Evolutionary conservation across 2,329 filamentous ascomycete species (phyloP).

Genomic region (Ophiostoma piceae): DNA sequence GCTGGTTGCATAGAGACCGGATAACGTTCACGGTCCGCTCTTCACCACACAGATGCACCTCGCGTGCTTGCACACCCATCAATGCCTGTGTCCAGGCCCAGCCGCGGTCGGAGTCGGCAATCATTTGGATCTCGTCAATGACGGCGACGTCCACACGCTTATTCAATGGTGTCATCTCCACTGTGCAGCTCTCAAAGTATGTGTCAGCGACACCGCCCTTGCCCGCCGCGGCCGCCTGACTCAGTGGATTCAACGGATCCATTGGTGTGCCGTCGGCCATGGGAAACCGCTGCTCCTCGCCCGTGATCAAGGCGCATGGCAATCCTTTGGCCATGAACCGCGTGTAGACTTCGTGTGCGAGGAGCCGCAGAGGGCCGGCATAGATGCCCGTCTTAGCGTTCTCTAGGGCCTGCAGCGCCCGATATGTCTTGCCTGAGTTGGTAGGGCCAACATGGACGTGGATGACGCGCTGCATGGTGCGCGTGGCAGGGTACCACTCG

Average conservation of each 20-base stretch:
- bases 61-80: constrained; percentile 77
- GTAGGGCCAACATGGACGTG: constrained; percentile 95
- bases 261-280: constrained; percentile 34
- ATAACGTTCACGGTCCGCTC: constrained; percentile 75
- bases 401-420: constrained; percentile 80
- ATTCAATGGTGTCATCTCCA: constrained; percentile 72
- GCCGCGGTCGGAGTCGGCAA: constrained; percentile 70
- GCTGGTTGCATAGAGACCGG: constrained; percentile 66
- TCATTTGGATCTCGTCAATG: constrained; percentile 99
- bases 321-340: constrained; percentile 74
- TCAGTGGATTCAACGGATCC: constrained; percentile 5
- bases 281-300: constrained; percentile 77
- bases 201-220: constrained; percentile 37
- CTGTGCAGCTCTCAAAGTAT: constrained; percentile 77
- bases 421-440: constrained; percentile 97
- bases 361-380: constrained; percentile 77
- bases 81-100: constrained; percentile 94
- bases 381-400: constrained; percentile 73
- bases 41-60: constrained; percentile 92
- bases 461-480: constrained; percentile 72
- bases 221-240: constrained; percentile 1
- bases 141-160: constrained; percentile 75
- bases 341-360: constrained; percentile 94
- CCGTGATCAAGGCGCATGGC: constrained; percentile 75
- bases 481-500: constrained; percentile 87